Base-by-base conservation (phyloP, 2,329 filamentous ascomycete species). In the Phialocephala sp. region DNA sequence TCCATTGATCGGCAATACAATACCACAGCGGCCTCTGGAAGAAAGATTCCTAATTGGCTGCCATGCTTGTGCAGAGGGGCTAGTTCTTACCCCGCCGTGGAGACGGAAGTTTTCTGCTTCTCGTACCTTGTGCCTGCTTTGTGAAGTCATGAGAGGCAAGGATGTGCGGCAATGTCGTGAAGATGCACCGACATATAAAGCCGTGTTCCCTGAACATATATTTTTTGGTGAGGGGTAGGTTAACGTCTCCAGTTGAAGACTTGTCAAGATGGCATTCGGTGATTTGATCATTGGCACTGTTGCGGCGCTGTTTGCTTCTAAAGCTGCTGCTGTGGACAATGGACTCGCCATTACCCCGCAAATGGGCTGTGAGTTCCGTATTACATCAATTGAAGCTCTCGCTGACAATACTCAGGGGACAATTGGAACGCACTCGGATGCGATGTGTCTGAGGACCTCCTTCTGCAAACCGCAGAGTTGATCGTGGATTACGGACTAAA, bases 361-460 rank as follows among this genome's bases (percentile, higher is more conserved):
- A 66, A 78, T 83, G 70, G 80, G 81, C 15, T 83, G 80, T 73
- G 39, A 69, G 68, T 69, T 14, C 1, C n/a, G 11, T n/a, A 24
- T 39, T 35, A 3, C 11, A 22, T 5, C 4, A 35, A 22, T 36
- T 55, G 5, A 56, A 43, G n/a, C 11, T 14, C 6, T 32, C 27
- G 36, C 27, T 66, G 12, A 64, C 43, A 62, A n/a, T 41, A 14
- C 1, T 50, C 14, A 69, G 66, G 73, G 71, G 68, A 74, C 55
- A 75, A 74, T 54, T 85, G 83, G 83, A 86, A 87, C 71, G 80
- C 80, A 20, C 84, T 83, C 67, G 76, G 76, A 32, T 85, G 84
- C 74, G 76, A 83, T 62, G 84, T 86, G 62, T 80, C 80, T 60
- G 81, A 85, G 71, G 75, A 75, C 2, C 77, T 82, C n/a, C 81